Evolutionary conservation across 495 filamentous ascomycete species (phyloP).

Genomic region (Penicillium desertorum): DNA sequence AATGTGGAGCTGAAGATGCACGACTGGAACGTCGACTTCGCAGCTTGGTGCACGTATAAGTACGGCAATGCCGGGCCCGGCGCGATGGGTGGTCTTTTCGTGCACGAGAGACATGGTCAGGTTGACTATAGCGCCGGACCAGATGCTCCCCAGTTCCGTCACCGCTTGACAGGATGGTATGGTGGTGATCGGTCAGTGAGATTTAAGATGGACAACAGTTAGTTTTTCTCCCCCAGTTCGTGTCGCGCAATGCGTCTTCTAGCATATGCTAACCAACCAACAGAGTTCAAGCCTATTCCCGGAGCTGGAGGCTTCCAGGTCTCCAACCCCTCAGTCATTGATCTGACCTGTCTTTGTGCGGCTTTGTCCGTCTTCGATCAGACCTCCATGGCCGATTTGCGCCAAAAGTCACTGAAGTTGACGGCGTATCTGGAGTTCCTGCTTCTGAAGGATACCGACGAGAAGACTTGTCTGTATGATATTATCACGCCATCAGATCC

Average conservation of each 20-base stretch:
- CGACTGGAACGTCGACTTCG: constrained; percentile 93
- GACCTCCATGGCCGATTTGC: constrained; percentile 66
- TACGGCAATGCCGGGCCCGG: constrained; percentile 92
- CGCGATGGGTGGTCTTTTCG: constrained; percentile 80
- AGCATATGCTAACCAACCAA: constrained; percentile 13
- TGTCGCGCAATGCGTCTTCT: neutral
- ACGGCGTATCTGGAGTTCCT: constrained; percentile 79
- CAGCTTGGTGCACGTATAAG: constrained; percentile 96
- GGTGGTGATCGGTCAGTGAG: constrained; percentile 74
- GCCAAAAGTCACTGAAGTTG: constrained; percentile 70
- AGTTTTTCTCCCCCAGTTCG: too few relatives aligned
- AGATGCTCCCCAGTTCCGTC: constrained; percentile 48
- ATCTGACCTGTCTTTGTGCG: constrained; percentile 64
- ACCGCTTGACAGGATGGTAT: constrained; percentile 82
- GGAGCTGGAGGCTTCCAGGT: constrained; percentile 63
- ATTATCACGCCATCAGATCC: constrained; percentile 80
- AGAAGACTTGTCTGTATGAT: constrained; percentile 36
- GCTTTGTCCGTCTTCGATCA: constrained; percentile 74
- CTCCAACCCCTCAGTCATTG: constrained; percentile 60
- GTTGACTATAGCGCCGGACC: constrained; percentile 49
- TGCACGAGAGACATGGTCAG: constrained; percentile 70
- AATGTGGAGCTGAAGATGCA: constrained; percentile 82
- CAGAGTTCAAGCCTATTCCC: constrained; percentile 69
- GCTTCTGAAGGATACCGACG: constrained; percentile 50
- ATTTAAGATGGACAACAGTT: constrained; percentile 75